These are phyloP conservation scores for Corynascus novoguineensis DNA, from an alignment of 495 filamentous ascomycete genomes.

Conservation along the genomic window DNA sequence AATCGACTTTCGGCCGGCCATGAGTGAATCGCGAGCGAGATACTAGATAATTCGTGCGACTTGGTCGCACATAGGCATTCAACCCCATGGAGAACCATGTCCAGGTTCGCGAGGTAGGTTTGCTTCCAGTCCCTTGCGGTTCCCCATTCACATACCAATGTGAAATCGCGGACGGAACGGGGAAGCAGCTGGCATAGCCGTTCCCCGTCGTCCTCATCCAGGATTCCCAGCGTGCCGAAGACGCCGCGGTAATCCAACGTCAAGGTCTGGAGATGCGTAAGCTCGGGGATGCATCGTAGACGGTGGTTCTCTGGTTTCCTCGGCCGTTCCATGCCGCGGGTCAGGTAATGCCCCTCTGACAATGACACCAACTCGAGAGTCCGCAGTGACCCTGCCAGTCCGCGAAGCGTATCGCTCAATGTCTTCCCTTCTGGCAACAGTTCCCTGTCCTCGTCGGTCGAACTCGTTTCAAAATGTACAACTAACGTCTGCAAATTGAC, in stretches of 20 bases:
- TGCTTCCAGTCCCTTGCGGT: conserved; percentile 32
- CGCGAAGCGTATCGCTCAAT: conserved; percentile 24
- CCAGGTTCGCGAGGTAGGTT: conserved; percentile 29
- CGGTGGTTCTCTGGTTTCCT: conserved; percentile 35
- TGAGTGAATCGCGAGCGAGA: conserved; percentile 33
- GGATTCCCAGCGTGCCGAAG: conserved; percentile 31
- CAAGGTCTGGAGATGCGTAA: conserved; percentile 22
- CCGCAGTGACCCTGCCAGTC: conserved; percentile 19
- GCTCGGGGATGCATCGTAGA: conserved; percentile 28
- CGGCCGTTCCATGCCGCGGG: conserved; percentile 28
- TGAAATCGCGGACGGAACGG: conserved; percentile 26
- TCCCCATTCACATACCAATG: conserved; percentile 32
- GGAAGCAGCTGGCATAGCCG: conserved; percentile 29
- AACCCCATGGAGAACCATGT: conserved; percentile 33
- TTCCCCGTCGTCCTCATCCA: conserved; percentile 34
- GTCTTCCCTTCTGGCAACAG: conserved; percentile 29
- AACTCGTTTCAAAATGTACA: conserved; percentile 30
- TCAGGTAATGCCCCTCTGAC: conserved; percentile 31
- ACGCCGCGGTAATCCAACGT: conserved; percentile 33
- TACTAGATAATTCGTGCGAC: conserved; percentile 20
- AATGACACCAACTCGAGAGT: conserved; percentile 29
- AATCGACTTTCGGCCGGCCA: conserved; percentile 33
- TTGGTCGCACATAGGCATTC: conserved; percentile 22
- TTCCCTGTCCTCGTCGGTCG: conserved; percentile 28
- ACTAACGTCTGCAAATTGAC: conserved; percentile 27